These are phyloP conservation scores for Syzygium oleosum DNA, from an alignment of 345 rosid species.

Conservation along the genomic window DNA sequence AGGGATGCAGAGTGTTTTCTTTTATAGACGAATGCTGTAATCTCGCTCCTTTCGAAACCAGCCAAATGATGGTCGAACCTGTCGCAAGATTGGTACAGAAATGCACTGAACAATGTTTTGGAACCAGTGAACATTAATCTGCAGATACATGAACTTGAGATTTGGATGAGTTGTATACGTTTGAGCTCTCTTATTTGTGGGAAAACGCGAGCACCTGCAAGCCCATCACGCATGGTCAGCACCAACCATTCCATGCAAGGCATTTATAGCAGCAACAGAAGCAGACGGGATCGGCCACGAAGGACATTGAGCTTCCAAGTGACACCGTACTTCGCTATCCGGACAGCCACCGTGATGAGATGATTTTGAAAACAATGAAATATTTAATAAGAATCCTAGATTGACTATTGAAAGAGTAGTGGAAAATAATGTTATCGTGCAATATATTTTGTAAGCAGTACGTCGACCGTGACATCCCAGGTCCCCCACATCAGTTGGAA, in stretches of 20 bases:
- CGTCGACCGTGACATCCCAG: not conserved
- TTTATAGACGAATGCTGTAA: not conserved
- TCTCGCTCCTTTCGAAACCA: not conserved
- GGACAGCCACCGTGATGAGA: not conserved
- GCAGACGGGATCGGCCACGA: not conserved
- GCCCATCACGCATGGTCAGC: not conserved
- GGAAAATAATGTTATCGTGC: not conserved
- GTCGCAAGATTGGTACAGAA: not conserved
- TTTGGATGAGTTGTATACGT: not conserved
- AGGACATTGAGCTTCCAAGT: not conserved
- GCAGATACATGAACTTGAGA: not conserved
- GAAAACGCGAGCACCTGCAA: not conserved
- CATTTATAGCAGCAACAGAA: not conserved
- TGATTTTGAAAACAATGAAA: not conserved
- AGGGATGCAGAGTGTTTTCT: not conserved
- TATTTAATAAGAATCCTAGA: not conserved
- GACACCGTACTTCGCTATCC: not conserved
- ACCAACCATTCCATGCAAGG: not conserved
- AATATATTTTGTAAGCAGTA: not conserved
- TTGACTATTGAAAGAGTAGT: not conserved
- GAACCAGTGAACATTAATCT: not conserved
- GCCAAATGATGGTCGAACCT: not conserved
- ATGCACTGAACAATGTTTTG: not conserved
- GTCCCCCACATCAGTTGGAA: not conserved
- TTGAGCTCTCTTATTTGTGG: not conserved